Base-by-base conservation (phyloP, 371 early-diverging fungal genomes). In the Quaeritorhiza haematococci region DNA sequence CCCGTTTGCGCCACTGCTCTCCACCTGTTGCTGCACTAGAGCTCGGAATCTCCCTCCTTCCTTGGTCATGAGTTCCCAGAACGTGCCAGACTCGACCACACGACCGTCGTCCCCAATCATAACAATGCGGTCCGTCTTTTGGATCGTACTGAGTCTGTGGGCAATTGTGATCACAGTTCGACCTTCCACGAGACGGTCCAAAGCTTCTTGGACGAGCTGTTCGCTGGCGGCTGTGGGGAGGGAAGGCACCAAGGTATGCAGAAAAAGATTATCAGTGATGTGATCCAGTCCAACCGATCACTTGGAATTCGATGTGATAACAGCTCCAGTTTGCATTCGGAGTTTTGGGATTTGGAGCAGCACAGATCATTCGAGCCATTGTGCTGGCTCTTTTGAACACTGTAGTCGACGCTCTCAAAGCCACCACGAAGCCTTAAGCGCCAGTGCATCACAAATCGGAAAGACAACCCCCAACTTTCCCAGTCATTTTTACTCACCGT, bases 91-190 rank as follows among this genome's bases (percentile, higher is more conserved):
- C 53, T 75, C 75, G 26, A 43, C 61, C 21, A 75, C 71, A 4
- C 29, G n/a, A n/a, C 75, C 75, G 41, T 65, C 66, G 43, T 65
- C 60, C n/a, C n/a, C n/a, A 27, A 75, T 34, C 57, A 75, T 58
- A 33, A 64, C 43, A 13, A 75, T 63, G n/a, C 41, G 41, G 43
- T 72, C 72, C 2, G 73, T 70, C 21, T 64, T 63, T 43, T 66
- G 63, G 55, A 75, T 71, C 5, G 76, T 71, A 57, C 30, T 72
- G 55, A 23, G 59, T 10, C 29, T 26, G 26, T 57, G 26, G 6
- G 35, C 33, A 17, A 21, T 23, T 6, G 15, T 13, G 7, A 53
- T 13, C 6, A 44, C 44, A 10, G 32, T 43, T 27, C n/a, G 21
- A 23, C 23, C 38, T 5, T 15, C 17, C 44, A 44, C 10, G n/a